phyloP scores from a whole-genome alignment of 164 flowering plant genomes.

The Nelumbo lutea region DNA sequence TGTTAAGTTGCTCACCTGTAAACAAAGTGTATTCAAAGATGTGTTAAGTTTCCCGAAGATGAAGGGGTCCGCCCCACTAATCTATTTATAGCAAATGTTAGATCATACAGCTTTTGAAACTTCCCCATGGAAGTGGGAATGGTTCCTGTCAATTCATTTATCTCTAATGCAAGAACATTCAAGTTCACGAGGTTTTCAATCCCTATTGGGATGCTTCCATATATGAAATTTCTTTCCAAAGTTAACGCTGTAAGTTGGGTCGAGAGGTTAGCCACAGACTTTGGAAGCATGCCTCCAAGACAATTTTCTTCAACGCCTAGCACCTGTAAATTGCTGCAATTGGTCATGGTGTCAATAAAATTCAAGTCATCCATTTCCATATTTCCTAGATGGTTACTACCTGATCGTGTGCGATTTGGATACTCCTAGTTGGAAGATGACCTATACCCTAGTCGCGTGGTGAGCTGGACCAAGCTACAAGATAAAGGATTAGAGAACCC shows the following conservation, averaged over 20 bases:
- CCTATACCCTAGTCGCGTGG: too few relatives aligned
- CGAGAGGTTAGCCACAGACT: slow-evolving; percentile 15
- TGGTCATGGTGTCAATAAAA: too few relatives aligned
- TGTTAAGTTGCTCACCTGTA: slow-evolving; percentile 9
- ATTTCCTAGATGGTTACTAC: too few relatives aligned
- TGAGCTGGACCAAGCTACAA: too few relatives aligned
- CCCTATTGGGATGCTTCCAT: slow-evolving; percentile 26
- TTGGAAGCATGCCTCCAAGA: slow-evolving; percentile 3
- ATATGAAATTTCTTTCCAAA: slow-evolving; percentile 17
- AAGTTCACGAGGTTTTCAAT: slow-evolving; percentile 27
- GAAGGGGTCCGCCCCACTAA: too few relatives aligned
- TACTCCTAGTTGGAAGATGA: too few relatives aligned
- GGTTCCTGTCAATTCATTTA: slow-evolving; percentile 19
- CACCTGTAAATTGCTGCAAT: too few relatives aligned
- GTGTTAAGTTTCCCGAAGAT: too few relatives aligned
- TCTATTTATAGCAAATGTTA: slow-evolving; percentile 15
- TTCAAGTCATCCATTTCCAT: too few relatives aligned
- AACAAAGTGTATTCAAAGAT: neutral
- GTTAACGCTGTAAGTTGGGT: neutral
- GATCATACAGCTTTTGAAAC: slow-evolving; percentile 5
- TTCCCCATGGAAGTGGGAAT: slow-evolving; percentile 23
- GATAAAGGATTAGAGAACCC: too few relatives aligned
- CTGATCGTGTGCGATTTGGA: too few relatives aligned
- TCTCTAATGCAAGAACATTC: neutral
- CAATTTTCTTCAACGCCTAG: too few relatives aligned